Evolutionary conservation across 1,284 basidiomycete genomes (phyloP).

Genomic region (Tausonia pullulans): DNA sequence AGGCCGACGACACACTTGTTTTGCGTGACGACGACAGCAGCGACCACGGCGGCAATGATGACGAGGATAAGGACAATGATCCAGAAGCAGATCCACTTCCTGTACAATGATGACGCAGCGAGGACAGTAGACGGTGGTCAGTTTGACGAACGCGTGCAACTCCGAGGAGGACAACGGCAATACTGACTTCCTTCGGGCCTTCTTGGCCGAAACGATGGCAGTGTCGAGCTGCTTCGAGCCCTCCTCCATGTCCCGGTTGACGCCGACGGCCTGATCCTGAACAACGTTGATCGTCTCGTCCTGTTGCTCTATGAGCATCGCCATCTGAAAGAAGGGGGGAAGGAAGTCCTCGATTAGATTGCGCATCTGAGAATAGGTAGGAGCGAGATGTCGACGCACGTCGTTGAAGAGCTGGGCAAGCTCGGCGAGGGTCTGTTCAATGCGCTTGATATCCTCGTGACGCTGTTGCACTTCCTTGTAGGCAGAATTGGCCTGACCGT

Average conservation of each 20-base stretch:
- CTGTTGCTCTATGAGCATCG: constrained; percentile 63
- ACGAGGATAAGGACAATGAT: constrained; percentile 43
- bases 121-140: not conserved
- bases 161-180: constrained; percentile 53
- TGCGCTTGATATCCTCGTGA: constrained; percentile 74
- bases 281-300: constrained; percentile 59
- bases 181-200: constrained; percentile 70
- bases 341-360: not conserved
- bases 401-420: constrained; percentile 82
- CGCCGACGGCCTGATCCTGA: constrained; percentile 49
- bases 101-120: not conserved
- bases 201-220: constrained; percentile 60
- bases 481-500: constrained; percentile 70
- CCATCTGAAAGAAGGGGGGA: constrained; percentile 45
- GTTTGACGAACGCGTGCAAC: no score
- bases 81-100: constrained; percentile 58
- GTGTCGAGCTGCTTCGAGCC: constrained; percentile 55
- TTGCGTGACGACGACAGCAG: constrained; percentile 27
- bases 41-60: constrained; percentile 39
- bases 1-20: not conserved
- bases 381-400: constrained; percentile 40
- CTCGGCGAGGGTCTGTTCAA: constrained; percentile 78
- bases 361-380: not conserved
- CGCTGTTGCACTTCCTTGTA: constrained; percentile 84
- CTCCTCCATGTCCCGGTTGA: constrained; percentile 54